Conservation (phyloP, 805 yeast genomes). For the Metschnikowia baotianmanensis region DNA sequence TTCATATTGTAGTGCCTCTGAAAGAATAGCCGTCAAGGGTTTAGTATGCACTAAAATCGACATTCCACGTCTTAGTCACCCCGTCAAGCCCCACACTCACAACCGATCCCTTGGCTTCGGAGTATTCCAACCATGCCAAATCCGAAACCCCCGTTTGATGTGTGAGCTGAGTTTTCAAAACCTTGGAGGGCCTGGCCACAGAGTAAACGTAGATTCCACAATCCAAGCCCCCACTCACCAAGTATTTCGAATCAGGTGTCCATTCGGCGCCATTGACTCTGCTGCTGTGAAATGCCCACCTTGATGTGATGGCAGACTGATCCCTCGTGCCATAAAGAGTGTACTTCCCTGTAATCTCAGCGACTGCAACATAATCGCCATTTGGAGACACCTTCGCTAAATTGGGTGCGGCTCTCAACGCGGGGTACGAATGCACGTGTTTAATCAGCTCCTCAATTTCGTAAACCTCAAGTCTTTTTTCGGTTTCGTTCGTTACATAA, state of each 20-base stretch:
- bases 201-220: conserved; percentile 78
- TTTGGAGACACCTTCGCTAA: conserved; percentile 68
- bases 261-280: conserved; percentile 74
- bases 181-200: conserved; percentile 73
- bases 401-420: conserved; percentile 62
- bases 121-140: conserved; percentile 63
- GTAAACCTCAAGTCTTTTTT: conserved; percentile 31
- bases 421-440: conserved; percentile 25
- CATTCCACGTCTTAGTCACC: conserved; percentile 71
- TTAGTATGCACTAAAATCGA: conserved; percentile 23
- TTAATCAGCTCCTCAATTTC: conserved; percentile 48
- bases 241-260: conserved; percentile 69
- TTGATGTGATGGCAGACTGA: conserved; percentile 62
- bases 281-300: conserved; percentile 96
- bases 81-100: conserved; percentile 82
- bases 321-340: conserved; percentile 60
- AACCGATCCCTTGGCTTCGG: conserved; percentile 35
- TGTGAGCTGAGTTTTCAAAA: conserved; percentile 68
- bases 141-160: conserved; percentile 86
- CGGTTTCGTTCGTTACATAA: conserved; percentile 30
- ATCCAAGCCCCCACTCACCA: conserved; percentile 82
- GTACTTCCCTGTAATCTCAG: conserved; percentile 85
- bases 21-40: neutral
- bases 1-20: too few species aligned
- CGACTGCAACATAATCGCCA: conserved; percentile 70